Evolutionary conservation across 1,284 basidiomycete species (phyloP), one percentile per base, ranked within the genome.

Genomic region (Ceratobasidium sp.): DNA sequence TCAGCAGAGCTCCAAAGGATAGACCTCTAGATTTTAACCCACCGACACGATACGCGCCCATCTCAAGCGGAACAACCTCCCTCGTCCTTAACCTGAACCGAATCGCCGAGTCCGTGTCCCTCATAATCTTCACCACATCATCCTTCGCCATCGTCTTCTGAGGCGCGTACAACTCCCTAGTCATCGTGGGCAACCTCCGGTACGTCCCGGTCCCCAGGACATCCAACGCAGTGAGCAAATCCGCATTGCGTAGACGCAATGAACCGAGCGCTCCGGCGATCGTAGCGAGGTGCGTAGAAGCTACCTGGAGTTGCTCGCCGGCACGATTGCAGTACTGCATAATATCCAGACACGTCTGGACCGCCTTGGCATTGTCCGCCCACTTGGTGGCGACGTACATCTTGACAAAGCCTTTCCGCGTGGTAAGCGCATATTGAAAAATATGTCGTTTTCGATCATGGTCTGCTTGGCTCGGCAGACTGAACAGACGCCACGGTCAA

Each of bases 321-420:
- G 64, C 59, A 16, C 61, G 37, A 49, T 41, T 62, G 24, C 53
- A 75, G 22, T 76, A 74, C 48, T 65, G 51, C 65, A 76, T 49
- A 62, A 71, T 48, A 48, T 58, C 56, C 39, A 63, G 61, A 53
- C 29, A 59, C 0, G 84, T 94, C 81, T 92, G 91, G 58, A 94
- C 89, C 6, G 89, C 89, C 71, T 88, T 86, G 27, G 92, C 91
- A 81, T 94, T 92, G 76, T 91, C 85, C 29, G 91, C 87, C 94
- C 94, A 96, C 79, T 93, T 92, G 22, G 88, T 87, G 49, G 94
- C 87, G 5, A 93, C 94, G 78, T 95, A 94, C 19, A 97, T 83
- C 82, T 96, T 97, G 63, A 95, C 90, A 58, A 95, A 89, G 79
- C 96, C 94, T 79, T 94, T 92, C 82, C 96, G 93, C 13, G 89